phyloP scores from a whole-genome alignment of 176 grass and related monocot genomes.

The Pontederia paniculata region DNA sequence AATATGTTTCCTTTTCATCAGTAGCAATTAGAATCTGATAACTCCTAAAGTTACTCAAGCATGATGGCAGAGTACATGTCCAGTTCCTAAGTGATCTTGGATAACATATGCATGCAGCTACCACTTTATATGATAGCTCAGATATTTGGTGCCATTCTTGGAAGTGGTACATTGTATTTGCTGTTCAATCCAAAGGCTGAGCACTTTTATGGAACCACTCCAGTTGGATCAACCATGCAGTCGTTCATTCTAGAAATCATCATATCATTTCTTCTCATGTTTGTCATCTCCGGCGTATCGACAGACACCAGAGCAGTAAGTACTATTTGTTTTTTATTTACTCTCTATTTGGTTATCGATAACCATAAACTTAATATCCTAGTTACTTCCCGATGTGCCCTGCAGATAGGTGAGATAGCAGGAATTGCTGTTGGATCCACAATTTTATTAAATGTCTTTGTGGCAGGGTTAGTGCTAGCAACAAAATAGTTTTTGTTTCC shows the following conservation, averaged over 20 bases:
- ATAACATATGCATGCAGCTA: constrained; percentile 10
- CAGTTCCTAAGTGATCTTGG: neutral
- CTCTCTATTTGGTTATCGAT: neutral
- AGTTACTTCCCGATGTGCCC: no score
- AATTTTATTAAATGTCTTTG: constrained; percentile 1
- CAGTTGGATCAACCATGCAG: constrained; percentile 8
- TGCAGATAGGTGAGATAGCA: constrained; percentile 9
- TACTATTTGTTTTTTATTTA: neutral
- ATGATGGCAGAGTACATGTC: neutral
- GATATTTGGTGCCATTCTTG: constrained; percentile 30
- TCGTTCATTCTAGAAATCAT: constrained; percentile 42
- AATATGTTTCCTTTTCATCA: no score
- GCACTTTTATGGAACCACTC: constrained; percentile 36
- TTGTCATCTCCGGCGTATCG: constrained; percentile 40
- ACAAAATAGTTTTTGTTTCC: neutral
- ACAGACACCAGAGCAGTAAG: constrained; percentile 6
- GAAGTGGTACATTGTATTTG: constrained; percentile 21
- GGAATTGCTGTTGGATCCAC: constrained; percentile 11
- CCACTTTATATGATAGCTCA: constrained; percentile 34
- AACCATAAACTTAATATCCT: neutral
- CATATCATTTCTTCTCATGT: constrained; percentile 44
- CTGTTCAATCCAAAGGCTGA: constrained; percentile 28
- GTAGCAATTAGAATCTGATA: no score
- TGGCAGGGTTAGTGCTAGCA: constrained; percentile 25
- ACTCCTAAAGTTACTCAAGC: no score